phyloP scores from a whole-genome alignment of 768 basidiomycete species.

The Tephrocybe rancida region DNA sequence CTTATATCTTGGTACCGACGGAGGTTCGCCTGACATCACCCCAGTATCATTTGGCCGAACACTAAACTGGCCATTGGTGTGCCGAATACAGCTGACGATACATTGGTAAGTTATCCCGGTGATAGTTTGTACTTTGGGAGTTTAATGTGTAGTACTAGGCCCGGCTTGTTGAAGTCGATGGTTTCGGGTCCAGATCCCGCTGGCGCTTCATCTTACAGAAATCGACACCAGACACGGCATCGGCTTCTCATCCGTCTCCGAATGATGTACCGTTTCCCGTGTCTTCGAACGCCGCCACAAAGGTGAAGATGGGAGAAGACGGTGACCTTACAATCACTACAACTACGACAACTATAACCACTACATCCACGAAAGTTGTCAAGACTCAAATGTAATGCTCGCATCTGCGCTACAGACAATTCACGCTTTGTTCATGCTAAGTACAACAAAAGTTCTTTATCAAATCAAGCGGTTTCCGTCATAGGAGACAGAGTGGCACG shows the following conservation, averaged over 20 bases:
- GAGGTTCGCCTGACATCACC: background rate
- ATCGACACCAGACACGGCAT: background rate
- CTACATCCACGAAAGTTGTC: background rate
- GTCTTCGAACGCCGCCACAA: conserved; percentile 22
- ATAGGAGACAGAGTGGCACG: too few relatives aligned
- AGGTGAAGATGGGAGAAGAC: background rate
- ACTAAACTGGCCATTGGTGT: conserved; percentile 22
- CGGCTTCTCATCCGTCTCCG: background rate
- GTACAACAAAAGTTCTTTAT: too few relatives aligned
- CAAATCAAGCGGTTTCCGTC: too few relatives aligned
- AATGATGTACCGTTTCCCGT: background rate
- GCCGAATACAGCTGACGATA: conserved; percentile 6
- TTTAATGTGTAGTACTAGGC: conserved; percentile 11
- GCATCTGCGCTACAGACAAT: background rate
- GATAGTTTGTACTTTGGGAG: background rate
- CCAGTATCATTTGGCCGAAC: conserved; percentile 28
- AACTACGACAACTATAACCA: conserved; percentile 1
- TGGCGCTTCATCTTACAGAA: conserved; percentile 23
- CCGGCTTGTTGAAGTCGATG: conserved; percentile 18
- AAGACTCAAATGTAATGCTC: background rate
- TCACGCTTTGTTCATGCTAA: too few relatives aligned
- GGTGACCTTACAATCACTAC: conserved; percentile 3
- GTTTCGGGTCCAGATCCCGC: conserved; percentile 15
- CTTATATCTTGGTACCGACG: background rate
- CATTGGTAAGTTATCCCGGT: background rate